A percentile compares a stretch with the other conserved stretches of the same genome.
Conservation (phyloP, 106 monocot species). For the Allium fistulosum region DNA sequence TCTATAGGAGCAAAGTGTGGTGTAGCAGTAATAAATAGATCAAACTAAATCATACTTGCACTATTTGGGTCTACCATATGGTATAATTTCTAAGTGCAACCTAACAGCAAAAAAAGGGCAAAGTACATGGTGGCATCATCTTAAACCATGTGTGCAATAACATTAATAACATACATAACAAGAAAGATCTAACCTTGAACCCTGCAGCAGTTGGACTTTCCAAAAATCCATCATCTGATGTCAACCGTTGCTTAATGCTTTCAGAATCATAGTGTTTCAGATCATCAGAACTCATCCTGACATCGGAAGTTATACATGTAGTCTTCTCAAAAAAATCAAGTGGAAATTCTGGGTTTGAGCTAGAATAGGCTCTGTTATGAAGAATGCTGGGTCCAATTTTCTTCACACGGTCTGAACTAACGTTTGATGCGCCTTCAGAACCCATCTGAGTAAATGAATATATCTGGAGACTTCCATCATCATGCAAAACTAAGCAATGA, state of each 20-base stretch:
- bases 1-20: too few species aligned
- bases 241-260: constrained; percentile 67
- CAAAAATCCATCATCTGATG: constrained; percentile 90
- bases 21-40: too few species aligned
- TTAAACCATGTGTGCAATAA: too few species aligned
- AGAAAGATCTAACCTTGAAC: constrained; percentile 62
- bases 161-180: not conserved
- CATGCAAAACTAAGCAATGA: constrained; percentile 81
- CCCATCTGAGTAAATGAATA: constrained; percentile 52
- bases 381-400: constrained; percentile 83
- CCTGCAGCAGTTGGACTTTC: constrained; percentile 76
- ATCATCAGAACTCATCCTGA: constrained; percentile 68
- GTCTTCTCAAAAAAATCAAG: constrained; percentile 99
- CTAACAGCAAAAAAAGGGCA: not conserved
- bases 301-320: constrained; percentile 75
- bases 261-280: constrained; percentile 83
- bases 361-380: constrained; percentile 53
- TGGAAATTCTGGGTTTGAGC: constrained; percentile 78
- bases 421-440: constrained; percentile 27
- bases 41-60: too few species aligned
- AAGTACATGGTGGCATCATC: not conserved
- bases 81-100: not conserved
- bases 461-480: constrained; percentile 94
- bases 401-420: constrained; percentile 48
- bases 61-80: too few species aligned